Evolutionary conservation across 441 rosid genomes (phyloP).

Genomic region (Populus hybrid): DNA sequence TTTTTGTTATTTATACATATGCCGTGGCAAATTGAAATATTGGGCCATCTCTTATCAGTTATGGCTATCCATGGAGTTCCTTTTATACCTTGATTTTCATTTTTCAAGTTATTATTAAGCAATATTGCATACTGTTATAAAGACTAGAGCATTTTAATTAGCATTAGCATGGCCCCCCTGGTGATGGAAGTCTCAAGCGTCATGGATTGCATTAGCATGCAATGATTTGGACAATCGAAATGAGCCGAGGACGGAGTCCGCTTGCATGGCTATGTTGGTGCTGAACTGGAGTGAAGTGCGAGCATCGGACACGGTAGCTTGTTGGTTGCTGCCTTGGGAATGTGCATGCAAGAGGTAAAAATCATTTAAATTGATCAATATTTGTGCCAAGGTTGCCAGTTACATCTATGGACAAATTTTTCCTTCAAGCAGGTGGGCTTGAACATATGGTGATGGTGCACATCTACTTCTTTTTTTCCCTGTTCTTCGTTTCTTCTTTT

Average conservation of each 20-base stretch:
- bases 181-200: background rate
- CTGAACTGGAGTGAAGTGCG: background rate
- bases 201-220: background rate
- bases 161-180: background rate
- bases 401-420: background rate
- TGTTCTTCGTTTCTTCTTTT: no score
- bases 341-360: background rate
- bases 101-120: background rate
- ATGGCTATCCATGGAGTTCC: background rate
- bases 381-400: background rate
- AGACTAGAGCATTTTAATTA: background rate
- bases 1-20: conserved; percentile 1
- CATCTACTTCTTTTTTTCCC: background rate
- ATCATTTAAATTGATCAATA: background rate
- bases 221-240: background rate
- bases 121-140: background rate
- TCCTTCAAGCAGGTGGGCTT: background rate
- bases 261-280: background rate
- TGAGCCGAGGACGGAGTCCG: background rate
- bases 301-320: background rate
- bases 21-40: background rate
- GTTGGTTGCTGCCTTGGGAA: background rate
- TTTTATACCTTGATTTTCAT: background rate
- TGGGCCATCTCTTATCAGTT: background rate
- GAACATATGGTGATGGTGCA: background rate